A percentile compares a stretch with the other conserved stretches of the same genome.
phyloP scores from a whole-genome alignment of 208 protist genomes.

The Trypanosoma theileri region DNA sequence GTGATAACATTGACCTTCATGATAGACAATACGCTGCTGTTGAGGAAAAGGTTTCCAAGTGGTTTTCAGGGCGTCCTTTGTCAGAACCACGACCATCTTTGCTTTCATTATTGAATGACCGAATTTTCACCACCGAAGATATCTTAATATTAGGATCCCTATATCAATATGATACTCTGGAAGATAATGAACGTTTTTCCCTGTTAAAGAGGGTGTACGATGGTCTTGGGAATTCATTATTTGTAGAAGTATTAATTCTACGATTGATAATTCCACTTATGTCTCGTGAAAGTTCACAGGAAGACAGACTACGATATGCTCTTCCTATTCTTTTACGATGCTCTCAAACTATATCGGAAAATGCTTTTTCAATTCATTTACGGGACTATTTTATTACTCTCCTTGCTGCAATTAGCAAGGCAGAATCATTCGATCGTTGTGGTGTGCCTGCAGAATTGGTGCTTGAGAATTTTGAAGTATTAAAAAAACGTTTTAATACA shows the following conservation, averaged over 20 bases:
- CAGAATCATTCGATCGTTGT: conserved; percentile 26
- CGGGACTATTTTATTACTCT: conserved; percentile 43
- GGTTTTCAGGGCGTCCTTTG: conserved; percentile 39
- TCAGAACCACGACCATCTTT: conserved; percentile 31
- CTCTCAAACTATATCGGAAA: conserved; percentile 19
- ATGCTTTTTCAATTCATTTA: conserved; percentile 32
- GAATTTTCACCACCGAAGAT: conserved; percentile 37
- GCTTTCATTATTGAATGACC: not conserved
- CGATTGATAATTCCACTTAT: conserved; percentile 49
- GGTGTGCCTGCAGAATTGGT: conserved; percentile 43
- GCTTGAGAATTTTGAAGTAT: conserved; percentile 39
- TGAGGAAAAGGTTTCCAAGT: conserved; percentile 32
- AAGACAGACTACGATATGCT: conserved; percentile 47
- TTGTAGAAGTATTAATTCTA: conserved; percentile 41
- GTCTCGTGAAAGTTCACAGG: conserved; percentile 36
- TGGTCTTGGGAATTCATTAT: conserved; percentile 26
- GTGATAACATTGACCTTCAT: conserved; percentile 26
- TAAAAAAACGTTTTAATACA: conserved; percentile 35
- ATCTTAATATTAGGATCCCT: conserved; percentile 37
- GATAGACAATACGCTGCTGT: conserved; percentile 29
- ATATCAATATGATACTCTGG: conserved; percentile 41
- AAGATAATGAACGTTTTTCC: conserved; percentile 33
- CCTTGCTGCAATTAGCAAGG: conserved; percentile 32
- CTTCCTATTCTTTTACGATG: conserved; percentile 57
- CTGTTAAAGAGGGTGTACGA: conserved; percentile 48